Base-by-base conservation (phyloP, 164 flowering plant species). In the Stephania japonica region DNA sequence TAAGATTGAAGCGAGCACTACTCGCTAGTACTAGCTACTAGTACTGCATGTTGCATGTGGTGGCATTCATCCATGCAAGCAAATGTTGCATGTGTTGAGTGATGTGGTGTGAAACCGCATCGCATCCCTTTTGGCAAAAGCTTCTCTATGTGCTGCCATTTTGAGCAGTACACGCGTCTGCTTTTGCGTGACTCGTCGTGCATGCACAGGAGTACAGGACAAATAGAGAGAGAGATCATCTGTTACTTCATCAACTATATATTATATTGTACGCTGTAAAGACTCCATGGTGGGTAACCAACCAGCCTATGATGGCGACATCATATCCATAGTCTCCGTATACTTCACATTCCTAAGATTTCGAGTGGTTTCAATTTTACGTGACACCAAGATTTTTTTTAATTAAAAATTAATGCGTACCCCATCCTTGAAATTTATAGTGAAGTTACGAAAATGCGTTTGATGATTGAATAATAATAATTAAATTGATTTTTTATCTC, bases 101-200 rank as follows among this genome's bases (percentile, higher is more conserved):
- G 62, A 56, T 56, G 53, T 47, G 53, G 12, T 47, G 53, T 47
- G 4, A 47, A 47, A 47, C 53, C 16, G 53, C 12, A 47, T 16
- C 10, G 53, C 53, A 47, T 47, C 21, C 21, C n/a, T 56, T 56
- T 56, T 1, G 7, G 62, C 5, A 56, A 47, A 56, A 14, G 62
- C 62, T 56, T 19, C 62, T 56, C n/a, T 56, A 56, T 56, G 62
- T 56, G 62, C 19, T 56, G 62, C 62, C n/a, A 56, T 56, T 56
- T 56, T 56, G 5, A 16, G 6, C 19, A 56, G 62, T 56, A 56
- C 62, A 56, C 62, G 62, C 62, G 62, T 56, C 62, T 19, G 62
- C 62, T 19, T 56, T 56, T 56, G 18, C 16, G 18, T 6, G 62
- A 56, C 21, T 21, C 18, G 16, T 16, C 21, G 8, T 42, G 26